Evolutionary conservation across 441 rosid genomes (phyloP).

Genomic region (Erodium texanum): DNA sequence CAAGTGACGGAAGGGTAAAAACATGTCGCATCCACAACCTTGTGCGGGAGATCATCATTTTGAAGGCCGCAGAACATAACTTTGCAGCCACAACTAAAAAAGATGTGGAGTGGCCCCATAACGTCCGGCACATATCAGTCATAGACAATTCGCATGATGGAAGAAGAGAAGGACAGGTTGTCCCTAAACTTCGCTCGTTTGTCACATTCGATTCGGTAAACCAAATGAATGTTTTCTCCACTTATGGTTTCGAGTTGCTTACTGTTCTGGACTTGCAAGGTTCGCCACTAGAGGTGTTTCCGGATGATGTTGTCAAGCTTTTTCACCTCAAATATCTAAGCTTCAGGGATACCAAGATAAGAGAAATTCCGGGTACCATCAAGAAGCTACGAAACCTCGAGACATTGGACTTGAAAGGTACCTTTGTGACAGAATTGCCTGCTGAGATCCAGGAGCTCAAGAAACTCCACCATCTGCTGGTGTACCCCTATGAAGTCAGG

Average conservation of each 20-base stretch:
- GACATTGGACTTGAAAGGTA: conserved; percentile 34
- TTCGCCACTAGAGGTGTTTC: conserved; percentile 20
- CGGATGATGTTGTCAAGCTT: conserved; percentile 17
- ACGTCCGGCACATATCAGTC: conserved; percentile 30
- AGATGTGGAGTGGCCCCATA: conserved; percentile 23
- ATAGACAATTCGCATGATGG: conserved; percentile 19
- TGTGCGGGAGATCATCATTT: conserved; percentile 22
- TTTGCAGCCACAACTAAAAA: conserved; percentile 25
- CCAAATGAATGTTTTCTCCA: conserved; percentile 3
- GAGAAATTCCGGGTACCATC: conserved; percentile 23
- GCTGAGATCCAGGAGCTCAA: conserved; percentile 20
- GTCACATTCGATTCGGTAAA: conserved; percentile 24
- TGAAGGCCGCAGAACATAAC: conserved; percentile 24
- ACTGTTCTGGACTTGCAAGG: conserved; percentile 28
- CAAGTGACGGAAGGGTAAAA: conserved; percentile 27
- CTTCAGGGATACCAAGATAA: conserved; percentile 26
- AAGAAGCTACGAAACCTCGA: conserved; percentile 30
- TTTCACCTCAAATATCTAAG: conserved; percentile 26
- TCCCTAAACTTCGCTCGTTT: conserved; percentile 31
- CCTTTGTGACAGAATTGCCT: conserved; percentile 28
- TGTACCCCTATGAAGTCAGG: conserved; percentile 20
- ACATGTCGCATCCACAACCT: conserved; percentile 25
- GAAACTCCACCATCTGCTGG: conserved; percentile 21
- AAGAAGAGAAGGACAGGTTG: conserved; percentile 7
- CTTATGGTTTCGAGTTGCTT: conserved; percentile 7